Conservation (phyloP, 1,139 yeast genomes). For the Zygosaccharomyces pseudobailii region DNA sequence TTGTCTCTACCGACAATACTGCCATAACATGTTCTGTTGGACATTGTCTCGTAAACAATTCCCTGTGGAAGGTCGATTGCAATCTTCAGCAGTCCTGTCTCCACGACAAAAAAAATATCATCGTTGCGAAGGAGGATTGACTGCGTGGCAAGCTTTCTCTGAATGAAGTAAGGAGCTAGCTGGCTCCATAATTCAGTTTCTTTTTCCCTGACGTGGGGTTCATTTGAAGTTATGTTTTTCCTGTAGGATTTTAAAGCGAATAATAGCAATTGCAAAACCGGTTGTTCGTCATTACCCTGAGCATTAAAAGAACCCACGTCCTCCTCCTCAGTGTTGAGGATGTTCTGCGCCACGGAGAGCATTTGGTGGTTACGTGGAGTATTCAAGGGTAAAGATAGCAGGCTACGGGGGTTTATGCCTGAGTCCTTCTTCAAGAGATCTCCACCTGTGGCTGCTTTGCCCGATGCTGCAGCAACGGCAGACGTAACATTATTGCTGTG, state of each 20-base stretch:
- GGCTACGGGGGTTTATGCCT: conserved; percentile 4
- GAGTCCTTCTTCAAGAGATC: conserved; percentile 1
- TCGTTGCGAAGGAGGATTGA: conserved; percentile 21
- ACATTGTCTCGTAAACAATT: conserved; percentile 65
- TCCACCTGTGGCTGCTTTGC: conserved; percentile 3
- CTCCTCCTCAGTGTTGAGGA: conserved; percentile 34
- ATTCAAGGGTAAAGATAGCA: conserved; percentile 32
- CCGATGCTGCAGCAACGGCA: conserved; percentile 9
- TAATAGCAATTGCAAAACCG: conserved; percentile 27
- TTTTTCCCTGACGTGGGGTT: conserved; percentile 15
- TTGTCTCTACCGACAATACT: conserved; percentile 27
- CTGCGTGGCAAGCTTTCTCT: conserved; percentile 17
- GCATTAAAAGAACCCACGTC: conserved; percentile 39
- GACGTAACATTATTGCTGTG: conserved; percentile 7
- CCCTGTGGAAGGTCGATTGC: conserved; percentile 51
- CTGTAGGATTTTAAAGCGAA: conserved; percentile 30
- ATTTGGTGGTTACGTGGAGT: conserved; percentile 40
- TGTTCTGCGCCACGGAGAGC: conserved; percentile 36
- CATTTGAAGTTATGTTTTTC: conserved; percentile 36
- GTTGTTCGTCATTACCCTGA: conserved; percentile 30
- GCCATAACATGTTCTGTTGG: conserved; percentile 92
- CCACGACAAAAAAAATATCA: conserved; percentile 60
- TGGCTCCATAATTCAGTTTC: conserved; percentile 30
- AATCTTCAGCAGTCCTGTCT: conserved; percentile 71
- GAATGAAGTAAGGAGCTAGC: conserved; percentile 26